A percentile compares a stretch with the other conserved stretches of the same genome.
Evolutionary conservation across 495 filamentous ascomycete species (phyloP).

Genomic region (Penicillium antarcticum): DNA sequence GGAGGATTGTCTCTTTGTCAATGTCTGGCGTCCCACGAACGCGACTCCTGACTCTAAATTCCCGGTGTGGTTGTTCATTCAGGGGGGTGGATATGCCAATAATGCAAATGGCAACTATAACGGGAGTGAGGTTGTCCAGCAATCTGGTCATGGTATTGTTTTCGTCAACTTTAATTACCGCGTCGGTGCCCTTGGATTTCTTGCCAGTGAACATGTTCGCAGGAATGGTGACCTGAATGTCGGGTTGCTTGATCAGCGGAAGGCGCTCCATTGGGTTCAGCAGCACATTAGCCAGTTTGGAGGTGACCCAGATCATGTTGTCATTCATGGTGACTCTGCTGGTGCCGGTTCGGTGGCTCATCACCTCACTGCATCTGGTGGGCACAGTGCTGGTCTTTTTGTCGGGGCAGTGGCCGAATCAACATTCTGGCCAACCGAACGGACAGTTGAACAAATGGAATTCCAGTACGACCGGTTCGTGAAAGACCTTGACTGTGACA

Average conservation of each 20-base stretch:
- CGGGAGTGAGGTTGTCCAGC: constrained; percentile 53
- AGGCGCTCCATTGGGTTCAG: constrained; percentile 61
- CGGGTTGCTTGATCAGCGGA: constrained; percentile 65
- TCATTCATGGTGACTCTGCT: constrained; percentile 65
- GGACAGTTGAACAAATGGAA: constrained; percentile 56
- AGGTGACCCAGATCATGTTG: constrained; percentile 64
- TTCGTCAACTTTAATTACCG: constrained; percentile 76
- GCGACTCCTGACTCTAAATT: constrained; percentile 48
- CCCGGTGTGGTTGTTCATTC: constrained; percentile 70
- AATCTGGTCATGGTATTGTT: constrained; percentile 51
- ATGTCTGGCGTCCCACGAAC: constrained; percentile 62
- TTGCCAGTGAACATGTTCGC: constrained; percentile 57
- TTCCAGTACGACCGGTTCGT: constrained; percentile 59
- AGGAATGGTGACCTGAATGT: constrained; percentile 51
- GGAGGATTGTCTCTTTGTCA: constrained; percentile 71
- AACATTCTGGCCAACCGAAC: constrained; percentile 58
- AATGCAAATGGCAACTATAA: constrained; percentile 65
- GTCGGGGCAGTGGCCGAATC: constrained; percentile 58
- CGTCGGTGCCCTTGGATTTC: constrained; percentile 67
- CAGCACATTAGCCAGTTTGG: constrained; percentile 59
- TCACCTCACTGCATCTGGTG: constrained; percentile 60
- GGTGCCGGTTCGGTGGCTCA: constrained; percentile 63
- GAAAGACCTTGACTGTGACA: constrained; percentile 45
- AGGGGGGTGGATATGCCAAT: constrained; percentile 64
- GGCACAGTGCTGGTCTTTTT: constrained; percentile 51